Base-by-base conservation (phyloP, 352 stramenopile genomes). In the Phytophthora fragariae region DNA sequence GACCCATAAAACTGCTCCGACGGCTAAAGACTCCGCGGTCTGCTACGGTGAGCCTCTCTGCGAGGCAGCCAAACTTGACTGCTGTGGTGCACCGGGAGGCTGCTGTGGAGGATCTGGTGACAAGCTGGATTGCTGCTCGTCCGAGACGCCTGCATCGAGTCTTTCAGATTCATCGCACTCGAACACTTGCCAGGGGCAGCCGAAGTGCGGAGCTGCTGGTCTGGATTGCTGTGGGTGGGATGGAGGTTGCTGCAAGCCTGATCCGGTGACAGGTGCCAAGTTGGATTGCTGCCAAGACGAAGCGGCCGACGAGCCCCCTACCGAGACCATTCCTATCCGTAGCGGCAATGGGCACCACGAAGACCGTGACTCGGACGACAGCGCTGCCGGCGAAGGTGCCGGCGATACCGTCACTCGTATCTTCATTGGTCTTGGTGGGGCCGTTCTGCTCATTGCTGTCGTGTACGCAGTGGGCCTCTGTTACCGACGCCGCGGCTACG, bases 401-500 rank as follows among this genome's bases (percentile, higher is more conserved):
- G 39, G 57, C 14, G 12, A 57, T 46, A 75, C 55, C 12, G 59
- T 71, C 19, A 65, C 62, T 24, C 80, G 69, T 55, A 76, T 88
- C 62, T 74, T 86, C 33, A 57, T 94, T 24, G 72, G 78, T 2
- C 70, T 92, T 55, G 59, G 75, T 19, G 77, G 64, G 8, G 76
- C 88, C 9, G 58, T 82, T 55, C 12, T 86, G 37, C 57, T 86
- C n/a, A 65, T 81, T 2, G 61, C 63, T 17, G 67, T 90, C 9
- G 71, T 74, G 17, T 92, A 85, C 56, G 78, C 76, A 54, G 65
- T 81, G 33, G 67, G 80, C 2, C 81, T 87, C 66, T 91, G 75
- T 64, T 90, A 89, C 74, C 88, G 88, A 33, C 88, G 88, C 27
- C 86, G 85, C 59, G 72, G 90, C 55, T 95, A 95, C 72, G 75